Base-by-base conservation (phyloP, 2,329 filamentous ascomycete species). In the Colletotrichum spaethianum region DNA sequence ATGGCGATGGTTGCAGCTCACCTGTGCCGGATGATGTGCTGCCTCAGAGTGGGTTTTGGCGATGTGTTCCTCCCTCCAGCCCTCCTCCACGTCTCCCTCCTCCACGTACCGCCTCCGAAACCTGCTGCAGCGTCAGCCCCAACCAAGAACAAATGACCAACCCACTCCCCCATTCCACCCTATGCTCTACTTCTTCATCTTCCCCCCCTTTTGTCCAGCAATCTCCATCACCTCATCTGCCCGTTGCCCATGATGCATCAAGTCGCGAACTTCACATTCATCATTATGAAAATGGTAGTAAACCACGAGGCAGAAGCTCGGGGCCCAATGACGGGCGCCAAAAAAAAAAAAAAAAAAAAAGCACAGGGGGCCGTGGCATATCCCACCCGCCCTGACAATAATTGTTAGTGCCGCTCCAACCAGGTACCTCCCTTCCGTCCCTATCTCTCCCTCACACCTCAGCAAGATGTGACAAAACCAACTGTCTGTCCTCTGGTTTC, bases 91-190 rank as follows among this genome's bases (percentile, higher is more conserved):
- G 6, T 38, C 14, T 12, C 53, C 6, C 33, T 3, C 20, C 12
- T n/a, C 33, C 53, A 7, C 40, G 12, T 12, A 28, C 52, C 26
- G 33, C 46, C 42, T 52, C 60, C 44, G 31, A 63, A 63, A 55
- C 46, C 61, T 44, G 23, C 33, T 44, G 48, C 48, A 42, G 48
- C 36, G 62, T 44, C 36, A 64, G 36, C 20, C 18, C 44, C n/a
- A 38, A 20, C 16, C 8, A 9, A 50, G 23, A 31, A 60, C 33
- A 42, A 66, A 38, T 4, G 46, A 26, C n/a, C 33, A 12, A 16
- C 44, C 44, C 36, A 63, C 23, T 52, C 36, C 18, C 23, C 26
- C 52, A 59, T n/a, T n/a, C 9, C 3, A 50, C 40, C n/a, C n/a
- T n/a, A n/a, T n/a, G 9, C 2, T 20, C 40, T 33, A 11, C 8